These are phyloP conservation scores for Austroboletus festivus DNA, from an alignment of 768 basidiomycete genomes.

Conservation along the genomic window DNA sequence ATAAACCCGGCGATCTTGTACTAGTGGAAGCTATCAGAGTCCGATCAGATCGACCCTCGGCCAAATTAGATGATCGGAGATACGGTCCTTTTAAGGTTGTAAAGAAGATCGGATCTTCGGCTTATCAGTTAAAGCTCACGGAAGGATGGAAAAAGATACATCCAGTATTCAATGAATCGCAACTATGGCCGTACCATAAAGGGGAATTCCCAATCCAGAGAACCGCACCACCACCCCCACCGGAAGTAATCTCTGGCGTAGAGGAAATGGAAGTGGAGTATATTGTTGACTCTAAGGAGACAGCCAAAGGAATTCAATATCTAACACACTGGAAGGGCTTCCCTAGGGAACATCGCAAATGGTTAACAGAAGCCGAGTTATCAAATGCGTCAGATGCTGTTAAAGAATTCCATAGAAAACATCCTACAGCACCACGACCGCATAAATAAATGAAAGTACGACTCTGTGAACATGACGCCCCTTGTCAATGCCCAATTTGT, in stretches of 20 bases:
- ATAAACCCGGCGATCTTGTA: neutral
- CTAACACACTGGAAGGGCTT: no score
- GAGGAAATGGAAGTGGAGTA: neutral
- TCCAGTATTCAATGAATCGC: neutral
- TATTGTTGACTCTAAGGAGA: neutral
- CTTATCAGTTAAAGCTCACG: neutral
- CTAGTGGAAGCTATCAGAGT: neutral
- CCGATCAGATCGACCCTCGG: neutral
- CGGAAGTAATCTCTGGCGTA: neutral
- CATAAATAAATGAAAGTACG: no score
- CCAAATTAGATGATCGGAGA: neutral
- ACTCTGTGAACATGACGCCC: no score
- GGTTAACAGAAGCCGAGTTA: no score
- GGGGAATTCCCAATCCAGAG: neutral
- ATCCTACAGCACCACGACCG: no score
- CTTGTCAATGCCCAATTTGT: no score
- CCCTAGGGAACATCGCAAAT: no score
- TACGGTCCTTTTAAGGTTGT: neutral
- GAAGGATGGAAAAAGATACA: neutral
- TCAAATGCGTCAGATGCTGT: no score
- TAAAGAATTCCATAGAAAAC: no score
- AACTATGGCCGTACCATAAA: neutral
- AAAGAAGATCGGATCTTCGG: neutral
- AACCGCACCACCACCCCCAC: neutral
- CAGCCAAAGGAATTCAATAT: no score